A percentile compares a stretch with the other conserved stretches of the same genome.
phyloP scores from a whole-genome alignment of 371 early-diverging fungal genomes.

The Mucor irregularis region DNA sequence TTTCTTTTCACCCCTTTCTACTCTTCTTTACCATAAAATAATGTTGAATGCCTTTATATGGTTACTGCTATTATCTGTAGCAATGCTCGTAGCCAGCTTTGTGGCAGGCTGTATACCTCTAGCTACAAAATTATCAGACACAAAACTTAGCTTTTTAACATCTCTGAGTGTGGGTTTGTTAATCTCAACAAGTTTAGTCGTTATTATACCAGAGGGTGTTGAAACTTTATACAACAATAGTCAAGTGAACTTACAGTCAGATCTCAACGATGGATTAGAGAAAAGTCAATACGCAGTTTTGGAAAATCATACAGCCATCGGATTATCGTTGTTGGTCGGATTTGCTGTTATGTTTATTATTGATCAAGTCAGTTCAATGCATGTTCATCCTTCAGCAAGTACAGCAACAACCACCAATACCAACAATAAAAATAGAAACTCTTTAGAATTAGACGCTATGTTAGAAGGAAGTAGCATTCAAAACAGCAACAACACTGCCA shows the following conservation, averaged over 20 bases:
- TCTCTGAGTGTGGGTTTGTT: conserved; percentile 91
- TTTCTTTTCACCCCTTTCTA: background rate
- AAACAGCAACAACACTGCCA: background rate
- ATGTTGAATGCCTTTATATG: conserved; percentile 66
- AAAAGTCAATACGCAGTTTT: background rate
- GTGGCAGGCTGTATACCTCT: conserved; percentile 87
- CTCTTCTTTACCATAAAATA: background rate
- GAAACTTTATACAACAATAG: conserved; percentile 70
- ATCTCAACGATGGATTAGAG: too few relatives aligned
- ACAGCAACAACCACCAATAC: background rate
- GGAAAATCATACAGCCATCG: conserved; percentile 66
- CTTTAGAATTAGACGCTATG: conserved; percentile 13
- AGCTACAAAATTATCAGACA: conserved; percentile 74
- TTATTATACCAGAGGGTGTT: conserved; percentile 93
- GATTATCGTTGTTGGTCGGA: conserved; percentile 78
- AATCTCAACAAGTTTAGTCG: conserved; percentile 86
- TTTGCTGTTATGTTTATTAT: conserved; percentile 90
- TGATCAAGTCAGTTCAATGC: conserved; percentile 70
- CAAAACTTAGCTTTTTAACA: conserved; percentile 71
- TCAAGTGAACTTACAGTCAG: too few relatives aligned
- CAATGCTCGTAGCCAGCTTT: conserved; percentile 88
- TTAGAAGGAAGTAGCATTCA: background rate
- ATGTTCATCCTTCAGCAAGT: conserved; percentile 36
- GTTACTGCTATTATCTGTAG: conserved; percentile 72
- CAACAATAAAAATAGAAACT: background rate